Evolutionary conservation across 805 yeast genomes (phyloP).

Genomic region (Candida silvatica): DNA sequence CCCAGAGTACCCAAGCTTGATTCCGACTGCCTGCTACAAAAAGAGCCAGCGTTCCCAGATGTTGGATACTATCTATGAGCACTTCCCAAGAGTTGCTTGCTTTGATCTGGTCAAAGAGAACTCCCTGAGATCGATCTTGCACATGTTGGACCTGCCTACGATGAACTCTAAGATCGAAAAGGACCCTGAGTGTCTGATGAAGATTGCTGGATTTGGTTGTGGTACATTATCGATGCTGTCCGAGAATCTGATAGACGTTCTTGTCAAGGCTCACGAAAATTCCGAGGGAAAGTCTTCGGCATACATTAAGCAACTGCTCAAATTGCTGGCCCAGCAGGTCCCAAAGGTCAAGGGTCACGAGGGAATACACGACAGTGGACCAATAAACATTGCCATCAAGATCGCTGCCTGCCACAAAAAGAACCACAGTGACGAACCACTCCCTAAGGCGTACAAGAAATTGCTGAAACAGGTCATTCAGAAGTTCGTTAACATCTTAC

Average conservation of each 20-base stretch:
- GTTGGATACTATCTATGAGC: slow-evolving; percentile 12
- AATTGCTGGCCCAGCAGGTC: background rate
- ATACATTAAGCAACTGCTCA: background rate
- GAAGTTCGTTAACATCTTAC: no score
- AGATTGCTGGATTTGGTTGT: no score
- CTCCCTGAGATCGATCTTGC: slow-evolving; percentile 19
- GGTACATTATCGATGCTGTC: slow-evolving; percentile 9
- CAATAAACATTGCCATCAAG: no score
- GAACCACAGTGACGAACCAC: no score
- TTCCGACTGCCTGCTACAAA: slow-evolving; percentile 44
- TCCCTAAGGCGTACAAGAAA: no score
- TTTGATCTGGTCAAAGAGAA: no score
- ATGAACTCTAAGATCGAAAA: slow-evolving; percentile 44
- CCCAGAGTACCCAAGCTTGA: no score
- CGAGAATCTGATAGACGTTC: background rate
- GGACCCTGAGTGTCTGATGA: slow-evolving; percentile 7
- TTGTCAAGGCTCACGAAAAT: background rate
- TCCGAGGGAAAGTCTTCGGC: no score
- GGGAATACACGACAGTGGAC: no score
- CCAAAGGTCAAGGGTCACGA: no score
- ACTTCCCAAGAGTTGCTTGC: background rate
- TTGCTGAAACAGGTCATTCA: no score
- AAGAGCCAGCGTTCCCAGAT: slow-evolving; percentile 27
- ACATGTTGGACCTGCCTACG: slow-evolving; percentile 42
- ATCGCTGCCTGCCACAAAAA: no score